A percentile compares a stretch with the other conserved stretches of the same genome.
Conservation (phyloP, 1,139 yeast genomes). For the Magnusiomyces clavatus region DNA sequence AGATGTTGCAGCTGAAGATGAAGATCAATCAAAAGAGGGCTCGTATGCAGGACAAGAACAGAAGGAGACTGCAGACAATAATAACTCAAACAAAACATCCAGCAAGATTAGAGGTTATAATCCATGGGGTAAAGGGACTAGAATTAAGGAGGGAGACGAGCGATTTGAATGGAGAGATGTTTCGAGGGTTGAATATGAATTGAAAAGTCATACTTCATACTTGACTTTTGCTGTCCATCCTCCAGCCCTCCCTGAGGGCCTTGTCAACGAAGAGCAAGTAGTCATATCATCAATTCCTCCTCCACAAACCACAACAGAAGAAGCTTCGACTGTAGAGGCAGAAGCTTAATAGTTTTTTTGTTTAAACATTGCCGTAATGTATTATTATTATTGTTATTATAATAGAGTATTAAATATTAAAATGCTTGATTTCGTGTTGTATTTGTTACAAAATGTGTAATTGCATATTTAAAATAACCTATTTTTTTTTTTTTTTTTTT, state of each 20-base stretch:
- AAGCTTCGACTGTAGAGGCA: too few relatives aligned
- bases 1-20: slow-evolving; percentile 12
- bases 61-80: slow-evolving; percentile 3
- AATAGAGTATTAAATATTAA: too few relatives aligned
- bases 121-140: slow-evolving; percentile 82
- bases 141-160: slow-evolving; percentile 81
- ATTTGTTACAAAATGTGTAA: too few relatives aligned
- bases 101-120: slow-evolving; percentile 53
- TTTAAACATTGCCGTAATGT: too few relatives aligned
- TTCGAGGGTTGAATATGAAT: slow-evolving; percentile 71
- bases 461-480: too few relatives aligned
- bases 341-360: too few relatives aligned
- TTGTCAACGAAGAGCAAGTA: slow-evolving; percentile 11
- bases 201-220: slow-evolving; percentile 91
- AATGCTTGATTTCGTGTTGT: too few relatives aligned
- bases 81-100: background rate
- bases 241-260: slow-evolving; percentile 19
- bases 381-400: too few relatives aligned
- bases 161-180: slow-evolving; percentile 75
- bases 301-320: background rate
- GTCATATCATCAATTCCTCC: slow-evolving; percentile 12
- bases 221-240: slow-evolving; percentile 70
- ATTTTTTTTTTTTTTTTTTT: too few relatives aligned
- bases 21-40: slow-evolving; percentile 1
- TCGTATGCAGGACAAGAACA: slow-evolving; percentile 5